Evolutionary conservation across 2,329 filamentous ascomycete genomes (phyloP), one percentile per base, ranked within the genome.

Genomic region (Colletotrichum sp.): DNA sequence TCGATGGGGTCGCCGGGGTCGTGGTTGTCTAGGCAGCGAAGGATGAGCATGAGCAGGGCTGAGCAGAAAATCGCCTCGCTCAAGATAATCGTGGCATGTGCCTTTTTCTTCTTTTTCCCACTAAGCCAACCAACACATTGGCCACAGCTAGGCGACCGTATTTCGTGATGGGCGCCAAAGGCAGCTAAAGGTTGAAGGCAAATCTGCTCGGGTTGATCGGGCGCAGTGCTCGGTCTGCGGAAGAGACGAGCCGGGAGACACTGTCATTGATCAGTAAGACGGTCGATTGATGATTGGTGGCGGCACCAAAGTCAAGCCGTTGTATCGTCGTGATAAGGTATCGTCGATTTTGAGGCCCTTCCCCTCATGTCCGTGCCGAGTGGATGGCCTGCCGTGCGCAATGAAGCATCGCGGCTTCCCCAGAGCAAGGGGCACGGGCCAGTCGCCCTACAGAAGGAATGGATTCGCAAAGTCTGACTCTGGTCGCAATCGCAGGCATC

Each of bases 11-110:
- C 34, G 25, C 39, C 2, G 29, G 5, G 11, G 3, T 32, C 19
- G 19, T 32, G 25, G 74, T 76, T 65, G 70, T 36, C 64, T 15
- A 74, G 74, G 74, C 74, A 74, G 70, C 74, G 70, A 74, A 27
- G 49, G 57, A 69, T 64, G 32, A 39, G 27, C 32, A 69, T 64
- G 32, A 39, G 27, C 32, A 74, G 65, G 64, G 70, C 70, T 73
- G 44, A 74, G 69, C 44, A 69, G 30, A 39, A 65, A 49, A 36
- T 39, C 67, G 66, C 67, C 39, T 32, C n/a, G 63, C 25, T n/a
- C 15, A 64, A 69, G 34, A 52, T 39, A n/a, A 66, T 63, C 36
- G 57, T 62, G 66, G 66, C 49, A 30, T 69, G 22, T 69, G 66
- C 29, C 13, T 22, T 65, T 29, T 9, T 19, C n/a, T 39, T 22